A percentile compares a stretch with the other conserved stretches of the same genome.
Evolutionary conservation across 352 stramenopile genomes (phyloP).

Genomic region (Phytopythium ostracodes): DNA sequence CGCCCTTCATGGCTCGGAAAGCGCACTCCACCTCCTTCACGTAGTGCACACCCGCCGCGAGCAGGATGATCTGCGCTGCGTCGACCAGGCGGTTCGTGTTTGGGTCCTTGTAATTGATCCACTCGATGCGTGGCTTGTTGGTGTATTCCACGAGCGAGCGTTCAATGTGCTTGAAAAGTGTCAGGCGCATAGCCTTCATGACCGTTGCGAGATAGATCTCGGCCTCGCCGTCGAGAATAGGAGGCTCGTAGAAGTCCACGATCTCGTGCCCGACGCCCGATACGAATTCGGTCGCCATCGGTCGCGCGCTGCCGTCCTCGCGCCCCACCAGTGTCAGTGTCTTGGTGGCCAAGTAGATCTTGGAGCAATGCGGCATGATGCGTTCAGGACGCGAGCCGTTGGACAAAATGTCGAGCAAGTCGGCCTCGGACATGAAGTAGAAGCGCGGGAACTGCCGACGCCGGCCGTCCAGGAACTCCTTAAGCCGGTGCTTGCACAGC

Average conservation of each 20-base stretch:
- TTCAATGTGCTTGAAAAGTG: slow-evolving; percentile 93
- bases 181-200: slow-evolving; percentile 92
- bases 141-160: slow-evolving; percentile 90
- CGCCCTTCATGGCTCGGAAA: slow-evolving; percentile 70
- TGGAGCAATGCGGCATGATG: slow-evolving; percentile 94
- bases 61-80: slow-evolving; percentile 94
- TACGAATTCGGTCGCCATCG: slow-evolving; percentile 90
- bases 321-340: slow-evolving; percentile 83
- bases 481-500: slow-evolving; percentile 92
- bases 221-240: slow-evolving; percentile 93
- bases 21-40: slow-evolving; percentile 89
- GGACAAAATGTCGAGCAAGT: slow-evolving; percentile 95
- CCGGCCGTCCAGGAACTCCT: slow-evolving; percentile 94
- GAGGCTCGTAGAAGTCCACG: slow-evolving; percentile 90
- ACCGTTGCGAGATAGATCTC: slow-evolving; percentile 97
- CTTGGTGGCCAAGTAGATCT: slow-evolving; percentile 95
- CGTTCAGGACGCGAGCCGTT: slow-evolving; percentile 93
- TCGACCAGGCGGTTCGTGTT: slow-evolving; percentile 84
- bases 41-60: slow-evolving; percentile 92
- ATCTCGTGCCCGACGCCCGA: slow-evolving; percentile 93
- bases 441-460: slow-evolving; percentile 94
- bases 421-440: slow-evolving; percentile 88
- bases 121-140: slow-evolving; percentile 90
- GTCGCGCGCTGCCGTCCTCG: slow-evolving; percentile 39
- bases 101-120: slow-evolving; percentile 93